Base-by-base conservation (phyloP, 2,329 filamentous ascomycete genomes). In the Claviceps purpurea region DNA sequence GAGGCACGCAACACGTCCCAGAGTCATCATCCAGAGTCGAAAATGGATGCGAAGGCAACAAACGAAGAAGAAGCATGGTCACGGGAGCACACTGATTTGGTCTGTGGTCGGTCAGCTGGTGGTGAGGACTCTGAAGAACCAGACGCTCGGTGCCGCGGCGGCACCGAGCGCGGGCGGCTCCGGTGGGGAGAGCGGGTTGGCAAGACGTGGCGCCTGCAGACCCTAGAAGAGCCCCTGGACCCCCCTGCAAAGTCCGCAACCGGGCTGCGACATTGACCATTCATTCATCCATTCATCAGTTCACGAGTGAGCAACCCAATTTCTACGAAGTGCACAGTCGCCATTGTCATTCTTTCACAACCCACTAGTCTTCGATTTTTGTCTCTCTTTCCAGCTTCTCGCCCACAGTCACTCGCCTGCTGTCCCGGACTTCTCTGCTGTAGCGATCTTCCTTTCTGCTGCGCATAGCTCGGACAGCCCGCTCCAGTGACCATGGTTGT, bases 161-260 rank as follows among this genome's bases (percentile, higher is more conserved):
- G 42, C 30, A 38, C n/a, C 14, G 45, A 38, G n/a, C 30, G 16
- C 30, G 13, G 30, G 11, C 13, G 8, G 16, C 18, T 47, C 16
- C 34, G 6, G 34, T 20, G n/a, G 34, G 34, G n/a, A 18, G 24
- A 6, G 24, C 22, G 48, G 54, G 57, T 56, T 57, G 55, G 57
- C 57, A 56, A 59, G 47, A 59, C 58, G 56, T 55, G 52, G 47
- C 55, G 54, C 50, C 49, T 24, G 24, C 51, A 41, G 24, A 50
- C 30, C 56, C 50, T 49, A 47, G 48, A 50, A 11, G 10, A 24
- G 40, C 47, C 51, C 54, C 54, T 44, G 42, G 46, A 40, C 39
- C 26, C 48, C 48, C 45, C 10, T 11, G 14, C 30, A 16, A 13
- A 47, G 16, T 37, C 30, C 46, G 26, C 13, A 34, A 22, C 30